Percentiles rank a stretch among this genome's conserved stretches.
These are phyloP conservation scores for Gastrodia elata DNA, from an alignment of 106 monocot species.

Conservation along the genomic window DNA sequence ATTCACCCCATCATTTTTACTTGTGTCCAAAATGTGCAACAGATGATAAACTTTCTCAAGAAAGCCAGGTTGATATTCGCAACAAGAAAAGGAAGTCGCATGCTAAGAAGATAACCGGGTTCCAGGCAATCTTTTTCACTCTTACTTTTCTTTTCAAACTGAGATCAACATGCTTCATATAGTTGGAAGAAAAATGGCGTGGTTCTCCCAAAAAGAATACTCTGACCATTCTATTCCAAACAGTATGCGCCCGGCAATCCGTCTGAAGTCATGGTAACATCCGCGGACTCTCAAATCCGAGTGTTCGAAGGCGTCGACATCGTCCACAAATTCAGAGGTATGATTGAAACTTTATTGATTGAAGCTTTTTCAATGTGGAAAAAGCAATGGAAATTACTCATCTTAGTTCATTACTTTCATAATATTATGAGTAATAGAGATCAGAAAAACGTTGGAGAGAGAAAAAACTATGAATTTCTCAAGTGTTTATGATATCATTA, in stretches of 20 bases:
- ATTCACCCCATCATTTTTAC: neutral
- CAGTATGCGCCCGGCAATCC: constrained; percentile 83
- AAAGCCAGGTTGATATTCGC: constrained; percentile 54
- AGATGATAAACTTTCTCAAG: constrained; percentile 70
- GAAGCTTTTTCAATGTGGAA: neutral
- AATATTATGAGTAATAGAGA: too few relatives aligned
- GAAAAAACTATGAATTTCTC: too few relatives aligned
- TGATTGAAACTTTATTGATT: neutral
- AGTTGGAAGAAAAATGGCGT: too few relatives aligned
- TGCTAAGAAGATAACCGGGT: constrained; percentile 88
- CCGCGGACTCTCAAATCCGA: constrained; percentile 85
- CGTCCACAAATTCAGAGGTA: constrained; percentile 92
- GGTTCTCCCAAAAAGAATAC: too few relatives aligned
- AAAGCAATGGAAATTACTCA: neutral
- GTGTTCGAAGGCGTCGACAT: constrained; percentile 61
- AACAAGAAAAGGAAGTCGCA: constrained; percentile 67
- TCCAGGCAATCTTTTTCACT: constrained; percentile 60
- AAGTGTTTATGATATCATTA: too few relatives aligned
- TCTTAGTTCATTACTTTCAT: too few relatives aligned
- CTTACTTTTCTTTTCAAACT: constrained; percentile 1
- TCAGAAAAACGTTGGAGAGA: too few relatives aligned
- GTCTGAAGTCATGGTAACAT: constrained; percentile 77
- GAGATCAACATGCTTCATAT: neutral
- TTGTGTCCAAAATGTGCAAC: constrained; percentile 1
- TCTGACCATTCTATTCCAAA: constrained; percentile 14